phyloP scores from a whole-genome alignment of 768 basidiomycete genomes.

The Trametes coccinea region DNA sequence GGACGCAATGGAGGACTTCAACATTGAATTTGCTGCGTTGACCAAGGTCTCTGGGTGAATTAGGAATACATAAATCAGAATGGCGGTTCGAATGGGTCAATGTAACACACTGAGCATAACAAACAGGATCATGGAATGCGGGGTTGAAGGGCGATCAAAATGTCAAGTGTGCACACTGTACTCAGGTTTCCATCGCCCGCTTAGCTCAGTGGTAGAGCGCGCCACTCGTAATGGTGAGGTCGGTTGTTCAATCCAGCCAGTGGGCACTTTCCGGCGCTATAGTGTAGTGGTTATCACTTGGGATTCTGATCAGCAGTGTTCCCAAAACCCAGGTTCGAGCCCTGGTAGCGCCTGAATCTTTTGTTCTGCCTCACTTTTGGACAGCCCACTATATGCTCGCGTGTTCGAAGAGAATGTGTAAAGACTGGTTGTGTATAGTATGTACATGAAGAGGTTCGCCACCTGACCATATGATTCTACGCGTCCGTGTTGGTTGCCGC shows the following conservation, averaged over 20 bases:
- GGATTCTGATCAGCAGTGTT: conserved; percentile 10
- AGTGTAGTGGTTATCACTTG: conserved; percentile 13
- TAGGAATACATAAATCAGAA: too few species aligned
- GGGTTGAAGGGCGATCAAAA: too few species aligned
- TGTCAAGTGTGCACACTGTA: too few species aligned
- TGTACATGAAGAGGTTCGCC: not conserved
- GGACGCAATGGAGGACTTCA: conserved; percentile 57
- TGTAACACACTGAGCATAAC: too few species aligned
- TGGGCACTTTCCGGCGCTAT: conserved; percentile 9
- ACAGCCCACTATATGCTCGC: too few species aligned
- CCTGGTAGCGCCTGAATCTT: conserved; percentile 12
- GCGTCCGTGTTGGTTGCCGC: not conserved
- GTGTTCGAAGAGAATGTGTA: not conserved
- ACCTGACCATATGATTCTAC: not conserved
- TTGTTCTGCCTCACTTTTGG: not conserved
- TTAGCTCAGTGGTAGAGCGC: conserved; percentile 19
- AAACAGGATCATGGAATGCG: too few species aligned
- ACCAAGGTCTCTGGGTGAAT: too few species aligned
- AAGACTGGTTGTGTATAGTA: not conserved
- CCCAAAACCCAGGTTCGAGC: conserved; percentile 16
- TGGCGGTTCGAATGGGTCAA: too few species aligned
- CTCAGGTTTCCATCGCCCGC: not conserved
- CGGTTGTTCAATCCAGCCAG: conserved; percentile 10
- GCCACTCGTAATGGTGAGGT: conserved; percentile 16
- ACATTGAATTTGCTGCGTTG: conserved; percentile 22